phyloP scores from a whole-genome alignment of 208 protist genomes.

The Trypanosomatidae sp. region DNA sequence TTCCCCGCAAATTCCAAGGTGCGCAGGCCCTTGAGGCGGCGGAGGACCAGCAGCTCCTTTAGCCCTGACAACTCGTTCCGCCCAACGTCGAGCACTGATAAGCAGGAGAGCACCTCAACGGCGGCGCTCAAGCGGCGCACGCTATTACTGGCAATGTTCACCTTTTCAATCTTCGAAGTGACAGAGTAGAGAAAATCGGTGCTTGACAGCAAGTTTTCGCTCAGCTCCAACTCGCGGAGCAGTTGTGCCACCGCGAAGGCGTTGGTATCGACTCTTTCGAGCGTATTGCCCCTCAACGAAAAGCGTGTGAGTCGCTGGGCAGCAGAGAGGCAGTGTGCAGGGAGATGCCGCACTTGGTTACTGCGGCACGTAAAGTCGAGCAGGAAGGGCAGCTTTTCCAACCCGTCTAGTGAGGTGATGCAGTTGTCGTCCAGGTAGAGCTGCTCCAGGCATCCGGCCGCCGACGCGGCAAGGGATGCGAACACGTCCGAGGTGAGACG shows the following conservation, averaged over 20 bases:
- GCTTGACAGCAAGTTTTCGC: conserved; percentile 50
- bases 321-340: conserved; percentile 13
- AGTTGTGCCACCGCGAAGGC: conserved; percentile 45
- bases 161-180: conserved; percentile 41
- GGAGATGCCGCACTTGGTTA: conserved; percentile 51
- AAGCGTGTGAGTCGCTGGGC: conserved; percentile 47
- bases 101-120: conserved; percentile 40
- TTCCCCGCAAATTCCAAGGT: conserved; percentile 44
- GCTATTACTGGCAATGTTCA: conserved; percentile 61
- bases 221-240: conserved; percentile 57
- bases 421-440: conserved; percentile 64
- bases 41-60: conserved; percentile 17
- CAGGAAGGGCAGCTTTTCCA: conserved; percentile 58
- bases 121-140: conserved; percentile 32
- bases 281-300: conserved; percentile 40
- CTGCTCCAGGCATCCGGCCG: conserved; percentile 47
- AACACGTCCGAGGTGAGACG: conserved; percentile 54
- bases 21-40: conserved; percentile 34
- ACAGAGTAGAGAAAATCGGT: conserved; percentile 53
- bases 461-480: conserved; percentile 30
- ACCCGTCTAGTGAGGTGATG: conserved; percentile 50
- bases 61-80: conserved; percentile 18
- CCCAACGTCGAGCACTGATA: conserved; percentile 23
- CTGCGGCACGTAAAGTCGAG: conserved; percentile 45
- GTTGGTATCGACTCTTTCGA: conserved; percentile 24